Evolutionary conservation across 106 monocot genomes (phyloP).

Genomic region (Platanthera guangdongensis): DNA sequence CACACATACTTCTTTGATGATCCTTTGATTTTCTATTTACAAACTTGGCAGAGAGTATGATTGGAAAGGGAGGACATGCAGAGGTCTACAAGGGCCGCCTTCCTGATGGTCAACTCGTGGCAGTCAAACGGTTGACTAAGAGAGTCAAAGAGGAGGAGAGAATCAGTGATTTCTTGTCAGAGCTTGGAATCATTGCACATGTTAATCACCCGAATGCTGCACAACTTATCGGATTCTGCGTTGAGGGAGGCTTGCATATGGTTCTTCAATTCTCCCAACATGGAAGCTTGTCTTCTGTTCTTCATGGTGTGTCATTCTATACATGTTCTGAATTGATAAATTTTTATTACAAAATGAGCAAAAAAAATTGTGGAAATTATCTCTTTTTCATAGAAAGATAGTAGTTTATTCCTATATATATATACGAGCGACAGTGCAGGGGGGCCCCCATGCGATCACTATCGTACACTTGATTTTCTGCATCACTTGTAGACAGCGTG

Average conservation of each 20-base stretch:
- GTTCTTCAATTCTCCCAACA: slow-evolving; percentile 86
- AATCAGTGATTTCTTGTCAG: slow-evolving; percentile 68
- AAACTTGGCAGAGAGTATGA: slow-evolving; percentile 48
- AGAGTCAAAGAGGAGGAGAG: slow-evolving; percentile 52
- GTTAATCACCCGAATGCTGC: slow-evolving; percentile 94
- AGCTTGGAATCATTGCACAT: slow-evolving; percentile 92
- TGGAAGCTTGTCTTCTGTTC: slow-evolving; percentile 86
- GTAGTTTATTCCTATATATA: no score
- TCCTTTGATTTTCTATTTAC: neutral
- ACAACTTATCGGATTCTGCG: slow-evolving; percentile 76
- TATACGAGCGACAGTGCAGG: no score
- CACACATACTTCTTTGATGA: neutral
- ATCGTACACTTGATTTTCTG: no score
- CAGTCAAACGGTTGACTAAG: slow-evolving; percentile 81
- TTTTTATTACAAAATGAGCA: no score
- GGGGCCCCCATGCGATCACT: no score
- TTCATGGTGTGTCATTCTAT: slow-evolving; percentile 64
- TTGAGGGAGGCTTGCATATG: slow-evolving; percentile 77
- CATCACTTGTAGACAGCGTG: no score
- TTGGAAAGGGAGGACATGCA: slow-evolving; percentile 97
- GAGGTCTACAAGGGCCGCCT: slow-evolving; percentile 77
- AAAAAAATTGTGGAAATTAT: no score
- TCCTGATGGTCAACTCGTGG: slow-evolving; percentile 67
- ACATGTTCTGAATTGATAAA: neutral
- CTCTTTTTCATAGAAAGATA: no score